phyloP scores from a whole-genome alignment of 2,329 filamentous ascomycete species.

The Alternaria panax region DNA sequence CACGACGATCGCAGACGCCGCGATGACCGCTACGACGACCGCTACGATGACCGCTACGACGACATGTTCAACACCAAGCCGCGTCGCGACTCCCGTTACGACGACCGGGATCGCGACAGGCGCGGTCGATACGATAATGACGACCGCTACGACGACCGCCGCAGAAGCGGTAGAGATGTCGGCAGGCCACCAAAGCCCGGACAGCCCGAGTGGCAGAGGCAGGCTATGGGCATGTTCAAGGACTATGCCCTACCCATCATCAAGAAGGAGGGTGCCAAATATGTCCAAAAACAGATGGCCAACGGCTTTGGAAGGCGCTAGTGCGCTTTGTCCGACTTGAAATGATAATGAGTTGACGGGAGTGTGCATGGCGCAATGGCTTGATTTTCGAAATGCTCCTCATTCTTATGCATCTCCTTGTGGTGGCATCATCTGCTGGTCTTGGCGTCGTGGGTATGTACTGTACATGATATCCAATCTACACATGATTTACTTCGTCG shows the following conservation, averaged over 20 bases:
- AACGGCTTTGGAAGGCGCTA: slow-evolving; percentile 27
- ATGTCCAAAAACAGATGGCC: slow-evolving; percentile 40
- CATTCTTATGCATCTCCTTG: background rate
- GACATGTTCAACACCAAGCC: slow-evolving; percentile 27
- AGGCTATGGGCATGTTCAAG: slow-evolving; percentile 44
- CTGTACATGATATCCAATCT: slow-evolving; percentile 2
- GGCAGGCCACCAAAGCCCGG: slow-evolving; percentile 25
- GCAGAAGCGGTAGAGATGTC: slow-evolving; percentile 17
- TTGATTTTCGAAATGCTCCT: background rate
- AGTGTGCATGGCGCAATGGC: background rate
- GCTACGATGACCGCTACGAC: slow-evolving; percentile 28
- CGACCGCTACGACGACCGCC: slow-evolving; percentile 22
- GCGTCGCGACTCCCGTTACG: slow-evolving; percentile 25
- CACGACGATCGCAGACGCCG: slow-evolving; percentile 22
- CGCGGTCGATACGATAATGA: slow-evolving; percentile 18
- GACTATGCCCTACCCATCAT: slow-evolving; percentile 44
- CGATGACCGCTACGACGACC: slow-evolving; percentile 28
- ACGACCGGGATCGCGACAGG: slow-evolving; percentile 15
- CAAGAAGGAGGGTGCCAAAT: slow-evolving; percentile 44
- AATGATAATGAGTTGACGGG: background rate
- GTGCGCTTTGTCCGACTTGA: background rate
- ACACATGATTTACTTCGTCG: background rate
- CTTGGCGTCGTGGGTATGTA: background rate
- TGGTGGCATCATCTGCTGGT: background rate
- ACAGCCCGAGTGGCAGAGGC: slow-evolving; percentile 40